phyloP scores from a whole-genome alignment of 139 green algal genomes.

The Coelastrella sp. region DNA sequence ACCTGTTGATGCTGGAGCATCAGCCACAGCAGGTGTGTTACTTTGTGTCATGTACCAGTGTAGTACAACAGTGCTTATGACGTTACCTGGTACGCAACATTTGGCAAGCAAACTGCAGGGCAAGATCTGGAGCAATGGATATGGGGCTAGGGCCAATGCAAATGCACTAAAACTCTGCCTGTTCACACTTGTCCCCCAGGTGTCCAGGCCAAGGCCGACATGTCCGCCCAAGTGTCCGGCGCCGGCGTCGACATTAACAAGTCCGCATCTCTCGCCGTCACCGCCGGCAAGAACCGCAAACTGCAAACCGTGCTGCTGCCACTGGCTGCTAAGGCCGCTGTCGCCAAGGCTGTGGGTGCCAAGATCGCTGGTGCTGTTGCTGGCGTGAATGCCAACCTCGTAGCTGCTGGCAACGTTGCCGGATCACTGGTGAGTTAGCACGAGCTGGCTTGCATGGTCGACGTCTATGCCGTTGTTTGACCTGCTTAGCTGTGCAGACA shows the following conservation, averaged over 20 bases:
- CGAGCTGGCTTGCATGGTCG: background rate
- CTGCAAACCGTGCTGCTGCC: slow-evolving; percentile 1
- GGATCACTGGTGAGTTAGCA: slow-evolving; percentile 8
- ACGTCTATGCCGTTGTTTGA: background rate
- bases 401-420: background rate
- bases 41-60: background rate
- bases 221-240: background rate
- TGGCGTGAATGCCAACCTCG: background rate
- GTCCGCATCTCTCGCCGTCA: background rate
- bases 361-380: background rate
- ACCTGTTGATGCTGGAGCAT: background rate
- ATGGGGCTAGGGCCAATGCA: background rate
- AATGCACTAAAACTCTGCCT: background rate
- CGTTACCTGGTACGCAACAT: too few species aligned
- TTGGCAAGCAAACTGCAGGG: too few species aligned
- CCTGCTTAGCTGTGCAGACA: too few species aligned
- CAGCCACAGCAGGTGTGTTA: background rate
- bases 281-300: background rate
- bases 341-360: slow-evolving; percentile 5
- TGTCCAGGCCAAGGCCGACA: background rate
- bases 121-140: too few species aligned
- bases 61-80: background rate
- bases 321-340: slow-evolving; percentile 5
- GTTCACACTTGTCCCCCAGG: background rate
- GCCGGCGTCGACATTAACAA: background rate